These are phyloP conservation scores for Glycine latifolia DNA, from an alignment of 306 rosid genomes.

Conservation along the genomic window DNA sequence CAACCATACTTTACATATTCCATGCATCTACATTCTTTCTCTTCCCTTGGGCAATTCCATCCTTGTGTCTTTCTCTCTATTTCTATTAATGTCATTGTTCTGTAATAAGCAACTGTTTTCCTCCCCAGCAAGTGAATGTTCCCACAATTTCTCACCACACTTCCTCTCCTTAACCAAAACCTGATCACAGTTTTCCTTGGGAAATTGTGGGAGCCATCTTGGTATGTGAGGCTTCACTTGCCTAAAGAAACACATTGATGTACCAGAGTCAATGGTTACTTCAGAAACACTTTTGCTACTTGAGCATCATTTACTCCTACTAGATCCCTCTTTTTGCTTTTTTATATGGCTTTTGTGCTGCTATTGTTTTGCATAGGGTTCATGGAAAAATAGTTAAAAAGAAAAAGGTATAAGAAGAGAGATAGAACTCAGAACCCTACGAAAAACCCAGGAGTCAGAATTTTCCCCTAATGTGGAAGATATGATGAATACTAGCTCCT, in stretches of 20 bases:
- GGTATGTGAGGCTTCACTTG: constrained; percentile 55
- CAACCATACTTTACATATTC: constrained; percentile 46
- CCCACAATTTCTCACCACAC: constrained; percentile 78
- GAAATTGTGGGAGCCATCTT: constrained; percentile 74
- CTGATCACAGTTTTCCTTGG: constrained; percentile 43
- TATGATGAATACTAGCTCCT: constrained; percentile 14
- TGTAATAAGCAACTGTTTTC: not conserved
- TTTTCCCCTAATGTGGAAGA: constrained; percentile 15
- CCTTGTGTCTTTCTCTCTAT: constrained; percentile 41
- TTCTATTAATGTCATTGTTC: constrained; percentile 28
- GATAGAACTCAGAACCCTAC: constrained; percentile 35
- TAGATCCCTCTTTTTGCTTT: constrained; percentile 38
- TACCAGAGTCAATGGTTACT: constrained; percentile 33
- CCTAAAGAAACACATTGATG: not conserved
- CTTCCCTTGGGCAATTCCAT: constrained; percentile 47
- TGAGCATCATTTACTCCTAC: constrained; percentile 14
- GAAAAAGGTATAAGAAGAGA: not conserved
- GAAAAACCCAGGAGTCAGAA: constrained; percentile 28
- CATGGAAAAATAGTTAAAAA: constrained; percentile 19
- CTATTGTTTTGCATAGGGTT: constrained; percentile 40
- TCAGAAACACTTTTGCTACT: constrained; percentile 38
- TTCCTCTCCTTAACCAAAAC: constrained; percentile 46
- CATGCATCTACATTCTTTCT: constrained; percentile 57
- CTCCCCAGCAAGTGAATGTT: constrained; percentile 38
- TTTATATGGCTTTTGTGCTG: constrained; percentile 34